A percentile compares a stretch with the other conserved stretches of the same genome.
phyloP scores from a whole-genome alignment of 192 early-diverging fungal species.

The Chytriomyces sp. region DNA sequence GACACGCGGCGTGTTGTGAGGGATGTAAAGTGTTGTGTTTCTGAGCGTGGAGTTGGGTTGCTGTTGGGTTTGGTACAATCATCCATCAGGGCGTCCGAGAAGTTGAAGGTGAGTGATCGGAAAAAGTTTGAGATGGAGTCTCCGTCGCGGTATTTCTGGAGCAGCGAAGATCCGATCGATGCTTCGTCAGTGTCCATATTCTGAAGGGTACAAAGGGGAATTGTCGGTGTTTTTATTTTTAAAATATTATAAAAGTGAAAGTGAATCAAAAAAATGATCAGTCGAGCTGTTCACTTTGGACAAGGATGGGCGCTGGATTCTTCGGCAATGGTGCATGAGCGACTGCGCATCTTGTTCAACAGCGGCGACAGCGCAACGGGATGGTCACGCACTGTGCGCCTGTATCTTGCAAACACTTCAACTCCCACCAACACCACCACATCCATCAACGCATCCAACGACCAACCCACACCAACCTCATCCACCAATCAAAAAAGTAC shows the following conservation, averaged over 20 bases:
- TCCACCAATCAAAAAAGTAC: neutral
- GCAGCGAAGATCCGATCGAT: neutral
- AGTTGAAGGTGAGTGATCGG: constrained; percentile 8
- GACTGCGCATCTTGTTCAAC: constrained; percentile 6
- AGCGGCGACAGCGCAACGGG: neutral
- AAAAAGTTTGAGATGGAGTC: constrained; percentile 32
- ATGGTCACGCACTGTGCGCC: neutral
- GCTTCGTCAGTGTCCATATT: neutral
- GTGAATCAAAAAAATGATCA: neutral
- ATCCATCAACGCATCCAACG: neutral
- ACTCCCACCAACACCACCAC: neutral
- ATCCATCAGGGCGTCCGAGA: neutral
- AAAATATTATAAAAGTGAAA: neutral
- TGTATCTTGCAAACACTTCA: constrained; percentile 1
- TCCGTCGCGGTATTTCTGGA: constrained; percentile 31
- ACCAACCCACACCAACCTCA: no score
- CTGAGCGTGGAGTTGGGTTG: neutral
- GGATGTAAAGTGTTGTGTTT: neutral
- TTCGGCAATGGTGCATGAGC: constrained; percentile 19
- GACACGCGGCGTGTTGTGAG: neutral
- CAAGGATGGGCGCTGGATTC: neutral
- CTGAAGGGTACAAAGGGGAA: neutral
- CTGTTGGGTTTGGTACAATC: neutral
- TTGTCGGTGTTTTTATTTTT: neutral
- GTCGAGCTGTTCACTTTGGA: constrained; percentile 21